Conservation (phyloP, 352 stramenopile species). For the Peronospora destructor region DNA sequence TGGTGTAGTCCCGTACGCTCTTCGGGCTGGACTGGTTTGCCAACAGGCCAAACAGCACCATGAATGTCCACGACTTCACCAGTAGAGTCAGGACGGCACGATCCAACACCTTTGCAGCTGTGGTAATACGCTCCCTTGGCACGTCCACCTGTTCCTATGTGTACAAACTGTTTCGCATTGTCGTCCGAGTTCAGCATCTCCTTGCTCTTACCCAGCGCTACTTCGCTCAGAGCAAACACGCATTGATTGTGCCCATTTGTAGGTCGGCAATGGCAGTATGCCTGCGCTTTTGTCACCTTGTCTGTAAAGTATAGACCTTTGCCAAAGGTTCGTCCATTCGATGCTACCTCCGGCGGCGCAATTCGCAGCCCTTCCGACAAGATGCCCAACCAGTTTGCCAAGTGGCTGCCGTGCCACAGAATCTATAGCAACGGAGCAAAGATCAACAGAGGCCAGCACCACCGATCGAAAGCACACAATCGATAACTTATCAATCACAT, state of each 20-base stretch:
- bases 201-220: slow-evolving; percentile 66
- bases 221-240: slow-evolving; percentile 56
- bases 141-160: slow-evolving; percentile 34
- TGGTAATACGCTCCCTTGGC: slow-evolving; percentile 35
- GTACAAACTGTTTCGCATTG: slow-evolving; percentile 42
- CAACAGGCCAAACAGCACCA: slow-evolving; percentile 60
- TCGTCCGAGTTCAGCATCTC: slow-evolving; percentile 47
- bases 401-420: slow-evolving; percentile 82
- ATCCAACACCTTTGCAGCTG: slow-evolving; percentile 65
- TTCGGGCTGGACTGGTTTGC: slow-evolving; percentile 44
- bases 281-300: slow-evolving; percentile 68
- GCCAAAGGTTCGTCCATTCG: slow-evolving; percentile 72
- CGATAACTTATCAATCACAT: slow-evolving; percentile 11
- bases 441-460: slow-evolving; percentile 20
- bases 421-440: slow-evolving; percentile 40
- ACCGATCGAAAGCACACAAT: slow-evolving; percentile 4
- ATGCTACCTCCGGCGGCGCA: slow-evolving; percentile 63
- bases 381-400: slow-evolving; percentile 83
- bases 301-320: slow-evolving; percentile 87
- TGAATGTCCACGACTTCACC: slow-evolving; percentile 50
- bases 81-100: slow-evolving; percentile 41
- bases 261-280: slow-evolving; percentile 52
- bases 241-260: slow-evolving; percentile 40
- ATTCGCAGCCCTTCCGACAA: slow-evolving; percentile 74
- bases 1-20: slow-evolving; percentile 54